Base-by-base conservation (phyloP, 176 grass and related monocot species). In the Zoysia japonica region DNA sequence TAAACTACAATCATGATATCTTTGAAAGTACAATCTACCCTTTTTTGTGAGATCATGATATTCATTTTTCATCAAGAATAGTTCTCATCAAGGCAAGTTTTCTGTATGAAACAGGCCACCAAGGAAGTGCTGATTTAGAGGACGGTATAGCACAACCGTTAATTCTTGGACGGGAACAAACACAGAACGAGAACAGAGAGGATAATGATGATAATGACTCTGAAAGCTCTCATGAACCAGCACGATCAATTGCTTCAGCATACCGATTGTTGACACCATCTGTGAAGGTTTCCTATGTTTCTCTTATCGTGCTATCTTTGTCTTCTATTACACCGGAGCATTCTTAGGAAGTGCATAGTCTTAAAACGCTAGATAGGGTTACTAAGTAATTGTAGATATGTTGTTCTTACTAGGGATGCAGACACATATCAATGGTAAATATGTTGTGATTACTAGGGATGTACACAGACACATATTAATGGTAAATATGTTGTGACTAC, bases 231-330 rank as follows among this genome's bases (percentile, higher is more conserved):
- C 89, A 88, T 64, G 91, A 65, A 52, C 90, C 92, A 76, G 90
- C 84, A 80, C 91, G 90, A 86, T 89, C 92, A 67, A 53, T 98
- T 65, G 38, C 50, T 79, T 87, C 96, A 61, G 96, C 96, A 75
- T 98, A 98, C 79, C 93, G 86, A 89, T 87, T 98, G 74, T 84
- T 98, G 57, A 95, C 96, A 47, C 96, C 96, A 35, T 94, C 96
- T 57, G 79, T 98, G 40, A 98, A 98, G 96, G 95, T 97, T 78
- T 76, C 19, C 39, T 36, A 47, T 54, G 5, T 28, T 45, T 9
- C 8, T 41, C 62, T 64, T 35, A 48, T 65, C 4, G 11, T 20
- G 8, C 7, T 47, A 38, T 55, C 4, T 14, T 36, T 81, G 7
- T 53, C 9, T 67, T 79, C 14, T 43, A 11, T 45, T 83, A 38